Conservation (phyloP, 2,329 filamentous ascomycete species). For the Apiospora koreana region DNA sequence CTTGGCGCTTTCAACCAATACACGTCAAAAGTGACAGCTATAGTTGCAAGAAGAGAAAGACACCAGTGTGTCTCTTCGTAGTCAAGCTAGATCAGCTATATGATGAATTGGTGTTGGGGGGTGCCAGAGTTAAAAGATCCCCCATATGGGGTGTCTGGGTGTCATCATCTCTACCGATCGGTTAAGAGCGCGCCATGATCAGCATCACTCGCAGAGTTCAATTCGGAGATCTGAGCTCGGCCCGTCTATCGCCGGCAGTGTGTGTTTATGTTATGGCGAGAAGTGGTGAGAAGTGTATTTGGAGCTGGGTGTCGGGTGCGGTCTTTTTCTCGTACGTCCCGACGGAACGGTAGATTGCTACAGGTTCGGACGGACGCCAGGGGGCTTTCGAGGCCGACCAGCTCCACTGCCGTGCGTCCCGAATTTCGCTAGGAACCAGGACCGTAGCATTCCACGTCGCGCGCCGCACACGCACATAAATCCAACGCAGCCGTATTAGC, state of each 20-base stretch:
- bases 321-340: background rate
- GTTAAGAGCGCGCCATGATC: background rate
- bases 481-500: background rate
- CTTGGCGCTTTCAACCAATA: background rate
- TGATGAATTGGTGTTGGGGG: no score
- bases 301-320: background rate
- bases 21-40: background rate
- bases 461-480: background rate
- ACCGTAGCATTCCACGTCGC: background rate
- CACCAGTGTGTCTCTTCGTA: background rate
- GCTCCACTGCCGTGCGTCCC: background rate
- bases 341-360: background rate
- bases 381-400: background rate
- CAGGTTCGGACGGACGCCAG: background rate
- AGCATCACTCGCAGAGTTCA: background rate
- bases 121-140: background rate
- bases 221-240: background rate
- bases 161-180: background rate
- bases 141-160: no score
- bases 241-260: background rate
- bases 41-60: background rate
- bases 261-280: background rate
- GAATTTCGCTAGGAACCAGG: background rate
- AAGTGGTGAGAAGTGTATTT: background rate
- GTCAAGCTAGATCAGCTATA: background rate